Evolutionary conservation across 345 rosid genomes (phyloP), one percentile per base, ranked within the genome.

Genomic region (Firmiana major): DNA sequence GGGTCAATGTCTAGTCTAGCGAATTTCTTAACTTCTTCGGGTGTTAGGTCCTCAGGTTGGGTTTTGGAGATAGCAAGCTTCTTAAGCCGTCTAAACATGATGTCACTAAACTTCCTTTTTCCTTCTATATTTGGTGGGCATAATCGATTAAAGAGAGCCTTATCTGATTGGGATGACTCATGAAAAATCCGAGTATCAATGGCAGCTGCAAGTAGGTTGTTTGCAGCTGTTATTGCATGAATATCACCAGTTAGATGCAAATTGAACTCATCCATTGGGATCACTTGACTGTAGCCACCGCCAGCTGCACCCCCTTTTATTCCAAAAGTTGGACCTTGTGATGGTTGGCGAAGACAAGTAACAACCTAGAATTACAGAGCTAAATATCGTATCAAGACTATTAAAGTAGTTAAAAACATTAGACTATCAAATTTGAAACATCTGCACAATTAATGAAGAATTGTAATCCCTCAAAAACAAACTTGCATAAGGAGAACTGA

Each of bases 261-360:
- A 83, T 97, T 94, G 83, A 97, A 94, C 85, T 97, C 99, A 82
- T 97, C 99, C 99, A 97, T 97, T 21, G 99, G 99, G 69, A 94
- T 90, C 74, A 97, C 98, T 82, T 97, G 99, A 85, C 97, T 97
- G 67, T 97, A 94, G 46, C 99, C 99, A 58, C 99, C 99, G 77
- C 99, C 99, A 0, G 98, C 99, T 63, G 99, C 99, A 43, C 99
- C 99, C 43, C 99, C 98, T 85, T 94, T 97, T 79, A 97, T 97
- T 80, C 99, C 98, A 86, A 97, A 97, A 53, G 98, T 97, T 0
- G 99, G 99, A 60, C 99, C 99, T 91, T 93, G 99, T 21, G 99
- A 97, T 43, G 99, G 99, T 86, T 97, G 99, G 64, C 99, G 97
- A 76, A 97, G 85, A 79, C 99, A 94, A 43, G 99, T 92, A 79